A percentile compares a stretch with the other conserved stretches of the same genome.
Conservation (phyloP, 2,329 filamentous ascomycete genomes). For the Monosporascus ibericus region DNA sequence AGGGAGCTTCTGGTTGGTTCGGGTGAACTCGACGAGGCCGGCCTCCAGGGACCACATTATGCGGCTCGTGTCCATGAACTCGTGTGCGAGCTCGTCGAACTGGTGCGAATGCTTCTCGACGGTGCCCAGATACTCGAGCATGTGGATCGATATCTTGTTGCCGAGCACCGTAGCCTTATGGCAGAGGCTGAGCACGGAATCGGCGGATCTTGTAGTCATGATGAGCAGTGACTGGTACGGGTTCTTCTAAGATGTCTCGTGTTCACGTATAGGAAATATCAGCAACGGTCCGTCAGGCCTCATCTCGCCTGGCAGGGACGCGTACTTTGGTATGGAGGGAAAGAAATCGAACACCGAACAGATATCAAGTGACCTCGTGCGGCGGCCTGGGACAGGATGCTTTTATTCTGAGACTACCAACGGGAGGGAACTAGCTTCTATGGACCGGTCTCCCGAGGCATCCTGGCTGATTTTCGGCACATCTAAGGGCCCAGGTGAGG, state of each 20-base stretch:
- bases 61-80: constrained; percentile 62
- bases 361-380: no score
- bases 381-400: no score
- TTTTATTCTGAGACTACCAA: no score
- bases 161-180: constrained; percentile 51
- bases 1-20: constrained; percentile 47
- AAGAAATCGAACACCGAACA: no score
- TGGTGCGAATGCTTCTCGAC: constrained; percentile 48
- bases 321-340: no score
- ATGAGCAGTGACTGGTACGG: background rate
- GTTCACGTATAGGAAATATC: no score
- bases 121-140: constrained; percentile 57
- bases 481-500: background rate
- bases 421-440: no score
- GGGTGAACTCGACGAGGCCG: constrained; percentile 50
- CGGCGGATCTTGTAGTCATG: background rate
- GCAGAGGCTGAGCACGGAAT: constrained; percentile 16
- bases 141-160: constrained; percentile 58
- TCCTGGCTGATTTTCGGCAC: background rate
- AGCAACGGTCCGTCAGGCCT: no score
- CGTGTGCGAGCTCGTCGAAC: constrained; percentile 54
- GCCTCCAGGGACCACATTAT: constrained; percentile 64
- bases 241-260: background rate
- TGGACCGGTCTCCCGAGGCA: no score
- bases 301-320: no score